Conservation (phyloP, 139 green algal species). For the Chlamydomonas eustigma region DNA sequence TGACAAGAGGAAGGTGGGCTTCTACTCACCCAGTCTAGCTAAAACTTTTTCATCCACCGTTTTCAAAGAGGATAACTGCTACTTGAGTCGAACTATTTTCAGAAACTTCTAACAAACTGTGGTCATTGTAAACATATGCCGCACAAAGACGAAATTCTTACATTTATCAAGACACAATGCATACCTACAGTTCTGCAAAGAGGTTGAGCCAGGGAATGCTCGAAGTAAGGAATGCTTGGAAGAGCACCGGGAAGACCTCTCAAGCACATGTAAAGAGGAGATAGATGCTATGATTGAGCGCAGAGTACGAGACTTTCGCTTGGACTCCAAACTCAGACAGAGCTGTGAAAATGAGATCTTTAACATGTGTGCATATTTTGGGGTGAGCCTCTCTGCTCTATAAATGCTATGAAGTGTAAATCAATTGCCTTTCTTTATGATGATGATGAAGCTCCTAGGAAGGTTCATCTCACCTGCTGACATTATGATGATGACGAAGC, state of each 20-base stretch:
- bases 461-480: background rate
- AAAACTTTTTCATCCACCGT: background rate
- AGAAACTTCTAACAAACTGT: background rate
- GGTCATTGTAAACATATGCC: background rate
- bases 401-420: background rate
- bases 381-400: conserved; percentile 34
- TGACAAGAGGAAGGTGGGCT: conserved; percentile 54
- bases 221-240: conserved; percentile 71
- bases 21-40: background rate
- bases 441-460: background rate
- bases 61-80: background rate
- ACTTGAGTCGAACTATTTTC: background rate
- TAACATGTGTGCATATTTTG: conserved; percentile 49
- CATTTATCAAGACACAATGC: too few species aligned
- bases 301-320: conserved; percentile 59
- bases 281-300: conserved; percentile 62
- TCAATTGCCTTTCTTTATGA: background rate
- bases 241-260: conserved; percentile 47
- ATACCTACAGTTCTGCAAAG: conserved; percentile 60
- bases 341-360: conserved; percentile 49
- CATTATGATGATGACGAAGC: background rate
- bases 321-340: conserved; percentile 60
- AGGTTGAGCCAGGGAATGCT: conserved; percentile 50
- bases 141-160: too few species aligned
- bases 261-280: conserved; percentile 33